Evolutionary conservation across 495 filamentous ascomycete species (phyloP), one percentile per base, ranked within the genome.

Genomic region (Penicillium parvum): DNA sequence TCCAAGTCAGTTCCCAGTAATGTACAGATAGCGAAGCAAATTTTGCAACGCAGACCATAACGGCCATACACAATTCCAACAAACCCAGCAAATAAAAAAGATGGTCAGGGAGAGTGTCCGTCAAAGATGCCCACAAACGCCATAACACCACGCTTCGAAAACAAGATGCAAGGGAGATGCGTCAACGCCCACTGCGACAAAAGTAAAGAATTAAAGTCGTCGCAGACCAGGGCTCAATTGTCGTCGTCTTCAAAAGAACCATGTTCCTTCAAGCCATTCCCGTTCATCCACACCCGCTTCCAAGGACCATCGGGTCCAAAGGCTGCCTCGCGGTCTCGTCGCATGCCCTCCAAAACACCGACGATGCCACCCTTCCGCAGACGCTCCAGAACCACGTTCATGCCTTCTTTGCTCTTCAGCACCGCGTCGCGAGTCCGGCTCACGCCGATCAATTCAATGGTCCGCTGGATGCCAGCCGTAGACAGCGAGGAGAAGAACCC

Each of bases 311-410:
- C 67, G 4, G 57, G 48, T 8, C 70, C 68, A 38, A 75, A 60
- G 7, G 60, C 52, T 11, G 58, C 63, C 44, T 81, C 79, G 12
- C 79, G 67, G 56, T 92, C 87, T 52, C 74, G 68, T 41, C 85
- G 75, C 81, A 91, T 86, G 19, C 86, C 86, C 60, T 96, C 91
- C 29, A 92, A 65, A 12, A 96, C 85, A 14, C 79, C 87, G 18
- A 90, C 85, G 27, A 96, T 79, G 8, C 95, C 86, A 9, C 90
- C 87, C 39, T 74, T 71, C 40, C 92, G 78, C 49, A 97, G 60
- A 25, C 92, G 77, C 63, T 94, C 87, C 17, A 99, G 73, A 11
- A 99, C 91, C 30, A 96, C 80, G 41, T 84, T 86, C 92, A 99
- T 96, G 12, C 94, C 92, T 58, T 96, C 83, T 52, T 90, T 88